A percentile compares a stretch with the other conserved stretches of the same genome.
phyloP scores from a whole-genome alignment of 2,329 filamentous ascomycete species.

The Fusarium longipes region DNA sequence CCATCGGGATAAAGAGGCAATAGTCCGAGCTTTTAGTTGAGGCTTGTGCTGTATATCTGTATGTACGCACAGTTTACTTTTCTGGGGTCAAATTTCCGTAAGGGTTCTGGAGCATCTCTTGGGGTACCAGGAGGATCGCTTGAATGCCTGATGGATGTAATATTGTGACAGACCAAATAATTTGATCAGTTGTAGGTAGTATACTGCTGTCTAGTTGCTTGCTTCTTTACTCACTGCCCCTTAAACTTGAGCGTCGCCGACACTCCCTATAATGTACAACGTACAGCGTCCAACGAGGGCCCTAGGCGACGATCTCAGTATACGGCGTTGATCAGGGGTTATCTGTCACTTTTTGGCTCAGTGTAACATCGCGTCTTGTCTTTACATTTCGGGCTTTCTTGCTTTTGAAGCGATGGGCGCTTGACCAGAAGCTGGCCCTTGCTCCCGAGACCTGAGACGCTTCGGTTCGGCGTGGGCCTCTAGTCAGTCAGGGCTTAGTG shows the following conservation, averaged over 20 bases:
- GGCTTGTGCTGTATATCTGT: constrained; percentile 19
- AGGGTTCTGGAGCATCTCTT: not conserved
- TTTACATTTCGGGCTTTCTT: constrained; percentile 29
- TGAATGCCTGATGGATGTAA: not conserved
- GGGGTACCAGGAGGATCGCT: not conserved
- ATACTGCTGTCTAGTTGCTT: not conserved
- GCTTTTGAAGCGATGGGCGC: constrained; percentile 18
- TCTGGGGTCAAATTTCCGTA: constrained; percentile 16
- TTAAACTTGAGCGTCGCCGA: not conserved
- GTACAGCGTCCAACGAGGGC: constrained; percentile 4
- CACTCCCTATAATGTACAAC: not conserved
- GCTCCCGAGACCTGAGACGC: constrained; percentile 47
- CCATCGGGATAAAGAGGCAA: not conserved
- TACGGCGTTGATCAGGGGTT: constrained; percentile 24
- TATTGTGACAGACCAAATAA: not conserved
- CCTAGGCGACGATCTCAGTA: constrained; percentile 40
- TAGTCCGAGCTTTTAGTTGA: constrained; percentile 27
- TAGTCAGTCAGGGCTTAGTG: constrained; percentile 33
- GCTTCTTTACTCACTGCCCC: not conserved
- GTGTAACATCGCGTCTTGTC: constrained; percentile 37
- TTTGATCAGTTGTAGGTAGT: not conserved
- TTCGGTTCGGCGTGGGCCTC: constrained; percentile 39
- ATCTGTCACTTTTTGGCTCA: constrained; percentile 30
- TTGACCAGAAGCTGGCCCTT: constrained; percentile 23
- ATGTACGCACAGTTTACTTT: constrained; percentile 1